These are phyloP conservation scores for Schizophyllum amplum DNA, from an alignment of 1,284 basidiomycete genomes.

Conservation along the genomic window DNA sequence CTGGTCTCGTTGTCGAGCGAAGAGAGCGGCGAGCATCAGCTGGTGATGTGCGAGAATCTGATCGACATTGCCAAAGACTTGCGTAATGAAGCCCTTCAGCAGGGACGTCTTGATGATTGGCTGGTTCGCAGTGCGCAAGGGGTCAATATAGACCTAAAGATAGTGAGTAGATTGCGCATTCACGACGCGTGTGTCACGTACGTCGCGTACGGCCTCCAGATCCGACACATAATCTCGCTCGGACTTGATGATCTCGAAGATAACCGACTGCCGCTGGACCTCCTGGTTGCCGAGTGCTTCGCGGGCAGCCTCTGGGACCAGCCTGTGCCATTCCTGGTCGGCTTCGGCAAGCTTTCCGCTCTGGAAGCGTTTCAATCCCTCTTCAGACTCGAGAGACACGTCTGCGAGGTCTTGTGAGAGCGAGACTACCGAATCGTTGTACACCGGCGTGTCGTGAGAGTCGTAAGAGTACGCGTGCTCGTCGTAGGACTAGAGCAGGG, in stretches of 20 bases:
- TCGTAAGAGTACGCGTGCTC: neutral
- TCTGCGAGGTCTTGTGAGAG: conserved; percentile 18
- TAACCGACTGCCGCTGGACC: conserved; percentile 70
- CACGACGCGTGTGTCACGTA: conserved; percentile 20
- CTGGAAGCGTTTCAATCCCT: conserved; percentile 58
- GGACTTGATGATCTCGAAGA: conserved; percentile 78
- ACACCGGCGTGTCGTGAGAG: neutral
- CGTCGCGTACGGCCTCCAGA: conserved; percentile 59
- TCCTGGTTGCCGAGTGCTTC: conserved; percentile 63
- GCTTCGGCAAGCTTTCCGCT: conserved; percentile 45
- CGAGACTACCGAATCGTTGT: neutral
- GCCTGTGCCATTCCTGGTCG: conserved; percentile 70
- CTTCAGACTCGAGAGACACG: conserved; percentile 43
- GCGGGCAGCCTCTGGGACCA: conserved; percentile 62
- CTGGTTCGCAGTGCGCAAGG: conserved; percentile 44
- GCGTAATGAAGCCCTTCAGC: conserved; percentile 51
- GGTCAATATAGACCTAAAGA: conserved; percentile 59
- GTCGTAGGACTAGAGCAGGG: neutral
- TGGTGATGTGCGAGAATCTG: conserved; percentile 59
- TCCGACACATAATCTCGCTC: conserved; percentile 77
- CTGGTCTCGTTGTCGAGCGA: conserved; percentile 67
- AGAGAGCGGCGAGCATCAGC: conserved; percentile 56
- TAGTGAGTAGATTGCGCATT: conserved; percentile 2
- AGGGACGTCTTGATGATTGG: conserved; percentile 46
- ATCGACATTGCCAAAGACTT: conserved; percentile 71